A percentile compares a stretch with the other conserved stretches of the same genome.
Evolutionary conservation across 805 yeast genomes (phyloP).

Genomic region (Metschnikowia henanensis): DNA sequence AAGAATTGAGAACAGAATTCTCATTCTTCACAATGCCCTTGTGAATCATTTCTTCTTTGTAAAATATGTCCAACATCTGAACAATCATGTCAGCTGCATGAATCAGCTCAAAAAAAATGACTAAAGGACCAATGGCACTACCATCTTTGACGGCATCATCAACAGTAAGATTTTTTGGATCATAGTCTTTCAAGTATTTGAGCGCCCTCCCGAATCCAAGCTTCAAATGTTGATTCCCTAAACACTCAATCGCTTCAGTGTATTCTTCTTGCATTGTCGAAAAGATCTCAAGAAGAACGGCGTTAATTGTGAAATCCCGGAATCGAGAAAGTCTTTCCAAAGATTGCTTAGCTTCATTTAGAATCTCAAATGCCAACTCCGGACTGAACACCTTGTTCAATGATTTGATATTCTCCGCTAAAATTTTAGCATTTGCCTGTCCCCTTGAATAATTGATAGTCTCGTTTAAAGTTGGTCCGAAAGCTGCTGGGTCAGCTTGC

Average conservation of each 20-base stretch:
- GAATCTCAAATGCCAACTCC: slow-evolving; percentile 70
- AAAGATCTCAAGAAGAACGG: slow-evolving; percentile 32
- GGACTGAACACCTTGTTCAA: slow-evolving; percentile 77
- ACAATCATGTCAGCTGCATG: slow-evolving; percentile 90
- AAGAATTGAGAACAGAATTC: slow-evolving; percentile 73
- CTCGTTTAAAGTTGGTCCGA: background rate
- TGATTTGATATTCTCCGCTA: slow-evolving; percentile 72
- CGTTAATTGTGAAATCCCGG: slow-evolving; percentile 33
- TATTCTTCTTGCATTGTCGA: slow-evolving; percentile 60
- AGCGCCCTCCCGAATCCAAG: slow-evolving; percentile 86
- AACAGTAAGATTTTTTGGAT: slow-evolving; percentile 48
- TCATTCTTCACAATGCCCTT: slow-evolving; percentile 64
- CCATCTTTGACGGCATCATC: slow-evolving; percentile 9
- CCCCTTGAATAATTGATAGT: slow-evolving; percentile 53
- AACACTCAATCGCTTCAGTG: slow-evolving; percentile 56
- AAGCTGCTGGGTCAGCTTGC: background rate
- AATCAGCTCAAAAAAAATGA: slow-evolving; percentile 84
- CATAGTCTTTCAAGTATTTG: slow-evolving; percentile 64
- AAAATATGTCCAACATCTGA: slow-evolving; percentile 90
- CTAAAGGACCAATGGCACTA: slow-evolving; percentile 74
- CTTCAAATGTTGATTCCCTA: slow-evolving; percentile 78
- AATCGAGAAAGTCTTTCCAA: slow-evolving; percentile 53
- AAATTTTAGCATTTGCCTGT: slow-evolving; percentile 77
- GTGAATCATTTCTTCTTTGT: slow-evolving; percentile 74
- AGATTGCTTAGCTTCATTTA: slow-evolving; percentile 66